phyloP scores from a whole-genome alignment of 2,329 filamentous ascomycete genomes.

The Drechslerella coelobrocha region DNA sequence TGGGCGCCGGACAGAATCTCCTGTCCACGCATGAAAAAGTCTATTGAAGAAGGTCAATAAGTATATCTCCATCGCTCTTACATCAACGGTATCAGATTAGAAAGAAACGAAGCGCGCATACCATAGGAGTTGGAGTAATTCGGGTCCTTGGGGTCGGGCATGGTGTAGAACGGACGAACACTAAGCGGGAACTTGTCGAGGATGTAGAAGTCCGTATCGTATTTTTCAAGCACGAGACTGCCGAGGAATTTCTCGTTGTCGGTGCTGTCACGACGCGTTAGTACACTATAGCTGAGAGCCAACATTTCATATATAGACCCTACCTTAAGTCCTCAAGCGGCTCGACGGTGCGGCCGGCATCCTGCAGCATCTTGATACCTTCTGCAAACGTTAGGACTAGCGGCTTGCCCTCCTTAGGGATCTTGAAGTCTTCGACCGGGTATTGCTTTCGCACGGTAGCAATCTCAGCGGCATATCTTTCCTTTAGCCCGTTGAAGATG shows the following conservation, averaged over 20 bases:
- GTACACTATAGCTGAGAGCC: background rate
- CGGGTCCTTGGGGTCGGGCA: conserved; percentile 73
- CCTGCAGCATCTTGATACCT: conserved; percentile 76
- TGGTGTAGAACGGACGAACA: conserved; percentile 90
- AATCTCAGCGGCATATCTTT: conserved; percentile 73
- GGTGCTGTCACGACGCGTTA: conserved; percentile 61
- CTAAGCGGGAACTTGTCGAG: conserved; percentile 93
- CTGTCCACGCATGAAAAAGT: conserved; percentile 91
- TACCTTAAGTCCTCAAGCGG: conserved; percentile 78
- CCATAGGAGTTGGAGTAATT: conserved; percentile 70
- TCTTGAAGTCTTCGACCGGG: conserved; percentile 77
- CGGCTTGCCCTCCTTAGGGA: conserved; percentile 75
- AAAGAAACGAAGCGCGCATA: conserved; percentile 16
- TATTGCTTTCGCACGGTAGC: conserved; percentile 75
- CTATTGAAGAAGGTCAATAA: conserved; percentile 59
- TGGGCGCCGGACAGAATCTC: conserved; percentile 92
- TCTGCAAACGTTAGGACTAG: conserved; percentile 76
- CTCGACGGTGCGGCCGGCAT: conserved; percentile 75
- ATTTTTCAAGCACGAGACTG: conserved; percentile 83
- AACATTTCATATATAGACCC: conserved; percentile 20
- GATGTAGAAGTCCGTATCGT: conserved; percentile 93
- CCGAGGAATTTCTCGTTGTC: conserved; percentile 89
- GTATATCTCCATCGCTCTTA: too few species aligned
- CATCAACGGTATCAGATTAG: too few species aligned
- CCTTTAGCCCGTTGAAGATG: conserved; percentile 77